These are phyloP conservation scores for Protomyces inouyei DNA, from an alignment of 1,139 yeast genomes.

Conservation along the genomic window DNA sequence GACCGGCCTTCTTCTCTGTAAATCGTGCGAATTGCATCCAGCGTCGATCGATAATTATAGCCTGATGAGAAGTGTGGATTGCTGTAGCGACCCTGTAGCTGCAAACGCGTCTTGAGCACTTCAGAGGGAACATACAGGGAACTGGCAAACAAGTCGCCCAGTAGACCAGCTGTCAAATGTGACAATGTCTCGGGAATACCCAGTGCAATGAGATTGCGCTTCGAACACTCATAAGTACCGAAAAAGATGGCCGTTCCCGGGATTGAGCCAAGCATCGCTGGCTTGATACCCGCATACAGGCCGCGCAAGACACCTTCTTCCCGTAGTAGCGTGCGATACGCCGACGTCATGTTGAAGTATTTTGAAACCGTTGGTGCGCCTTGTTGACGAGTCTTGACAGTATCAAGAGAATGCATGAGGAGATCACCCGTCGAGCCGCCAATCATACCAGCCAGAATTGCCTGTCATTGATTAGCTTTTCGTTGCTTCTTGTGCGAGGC, in stretches of 20 bases:
- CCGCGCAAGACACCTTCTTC: constrained; percentile 87
- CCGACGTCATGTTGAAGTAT: constrained; percentile 63
- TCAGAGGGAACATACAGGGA: constrained; percentile 96
- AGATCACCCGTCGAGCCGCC: constrained; percentile 95
- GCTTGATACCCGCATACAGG: constrained; percentile 83
- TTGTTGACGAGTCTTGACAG: constrained; percentile 94
- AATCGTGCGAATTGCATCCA: constrained; percentile 58
- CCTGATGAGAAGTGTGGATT: constrained; percentile 77
- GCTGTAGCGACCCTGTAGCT: constrained; percentile 80
- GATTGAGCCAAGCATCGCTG: constrained; percentile 77
- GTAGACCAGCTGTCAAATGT: constrained; percentile 76
- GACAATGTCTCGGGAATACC: constrained; percentile 73
- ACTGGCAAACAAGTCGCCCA: constrained; percentile 88
- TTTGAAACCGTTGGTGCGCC: constrained; percentile 69
- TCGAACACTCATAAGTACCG: constrained; percentile 78
- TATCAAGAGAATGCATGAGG: constrained; percentile 89
- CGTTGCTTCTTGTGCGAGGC: constrained; percentile 24
- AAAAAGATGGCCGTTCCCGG: constrained; percentile 62
- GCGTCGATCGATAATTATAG: constrained; percentile 67
- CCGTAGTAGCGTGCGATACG: constrained; percentile 62
- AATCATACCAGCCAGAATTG: constrained; percentile 79
- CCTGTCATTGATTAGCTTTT: constrained; percentile 8
- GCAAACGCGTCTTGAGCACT: constrained; percentile 88
- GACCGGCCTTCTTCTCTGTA: constrained; percentile 59
- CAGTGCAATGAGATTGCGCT: constrained; percentile 62